Base-by-base conservation (phyloP, 768 basidiomycete species). In the Cubamyces sp. region DNA sequence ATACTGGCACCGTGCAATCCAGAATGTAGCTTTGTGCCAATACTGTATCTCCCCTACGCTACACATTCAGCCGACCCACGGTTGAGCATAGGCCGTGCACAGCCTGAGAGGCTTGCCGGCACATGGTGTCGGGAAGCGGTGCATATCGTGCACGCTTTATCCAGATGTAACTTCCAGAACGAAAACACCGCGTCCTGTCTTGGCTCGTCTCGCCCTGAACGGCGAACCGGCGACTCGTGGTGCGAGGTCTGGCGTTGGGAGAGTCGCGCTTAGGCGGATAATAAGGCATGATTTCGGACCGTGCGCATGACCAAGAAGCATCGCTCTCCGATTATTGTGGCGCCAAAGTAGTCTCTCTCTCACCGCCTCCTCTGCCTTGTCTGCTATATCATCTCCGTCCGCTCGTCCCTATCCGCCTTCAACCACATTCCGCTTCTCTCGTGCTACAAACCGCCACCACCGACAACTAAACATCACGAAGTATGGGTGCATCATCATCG, bases 401-500 rank as follows among this genome's bases (percentile, higher is more conserved):
- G 6, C 5, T 34, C 34, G 34, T 6, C 34, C 34, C 34, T 34
- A 11, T 34, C 49, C 28, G 5, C 30, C 9, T 23, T 16, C 16
- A 28, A 51, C 49, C 7, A 19, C 12, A 40, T n/a, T 37, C 28
- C 11, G 12, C 42, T 21, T 3, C 34, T 34, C 34, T 34, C 34
- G 34, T 9, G 34, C 34, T 6, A 46, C 8, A 12, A 37, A 12
- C 6, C 28, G 15, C 5, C 30, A 3, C 55, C 11, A 21, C 30
- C 45, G 1, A 47, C 45, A 34, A 9, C 23, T 16, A 21, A 16
- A 12, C 16, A 19, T n/a, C n/a, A 23, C 18, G 3, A 11, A 47
- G 15, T 30, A 68, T 68, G 67, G 67, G 67, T 28, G 61, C 54
- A 61, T 40, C 54, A 11, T 62, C 61, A 18, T 68, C 67, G 15